Percentiles rank a stretch among this genome's conserved stretches.
These are phyloP conservation scores for Fusarium abutilonis DNA, from an alignment of 2,329 filamentous ascomycete genomes.

Conservation along the genomic window DNA sequence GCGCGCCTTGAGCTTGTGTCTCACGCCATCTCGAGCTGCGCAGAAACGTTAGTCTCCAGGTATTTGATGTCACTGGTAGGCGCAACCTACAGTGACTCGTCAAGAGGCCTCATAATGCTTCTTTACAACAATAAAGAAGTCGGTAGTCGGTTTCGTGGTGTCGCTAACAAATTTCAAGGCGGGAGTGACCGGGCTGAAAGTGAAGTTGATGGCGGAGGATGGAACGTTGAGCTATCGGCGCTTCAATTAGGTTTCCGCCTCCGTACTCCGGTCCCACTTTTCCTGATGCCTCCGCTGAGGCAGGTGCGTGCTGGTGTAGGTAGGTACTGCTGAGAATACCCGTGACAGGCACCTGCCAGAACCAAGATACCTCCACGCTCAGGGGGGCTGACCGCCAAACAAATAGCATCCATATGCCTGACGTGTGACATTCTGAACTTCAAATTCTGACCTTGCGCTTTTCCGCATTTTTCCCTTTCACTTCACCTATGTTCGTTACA, in stretches of 20 bases:
- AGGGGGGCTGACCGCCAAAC: slow-evolving; percentile 33
- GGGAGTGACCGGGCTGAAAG: slow-evolving; percentile 8
- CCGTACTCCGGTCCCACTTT: slow-evolving; percentile 34
- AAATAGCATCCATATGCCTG: slow-evolving; percentile 19
- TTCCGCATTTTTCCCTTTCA: slow-evolving; percentile 6
- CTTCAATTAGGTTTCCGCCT: slow-evolving; percentile 26
- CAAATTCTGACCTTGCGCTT: slow-evolving; percentile 6
- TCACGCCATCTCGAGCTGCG: slow-evolving; percentile 73
- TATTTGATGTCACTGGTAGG: slow-evolving; percentile 7
- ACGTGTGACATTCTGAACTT: slow-evolving; percentile 5
- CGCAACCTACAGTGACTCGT: slow-evolving; percentile 52
- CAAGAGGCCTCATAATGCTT: slow-evolving; percentile 51
- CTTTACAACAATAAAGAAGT: not conserved
- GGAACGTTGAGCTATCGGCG: slow-evolving; percentile 24
- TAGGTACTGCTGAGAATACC: slow-evolving; percentile 2
- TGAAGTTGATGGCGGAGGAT: slow-evolving; percentile 29
- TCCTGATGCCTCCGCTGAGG: not conserved
- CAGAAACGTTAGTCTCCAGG: slow-evolving; percentile 25
- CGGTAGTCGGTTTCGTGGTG: not conserved
- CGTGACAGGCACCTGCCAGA: slow-evolving; percentile 8
- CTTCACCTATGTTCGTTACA: not conserved
- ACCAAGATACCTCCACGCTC: slow-evolving; percentile 13
- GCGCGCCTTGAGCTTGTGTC: slow-evolving; percentile 67
- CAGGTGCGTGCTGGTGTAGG: not conserved
- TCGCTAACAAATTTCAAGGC: slow-evolving; percentile 3